phyloP scores from a whole-genome alignment of 352 stramenopile species.

The Globisporangium barbulae region DNA sequence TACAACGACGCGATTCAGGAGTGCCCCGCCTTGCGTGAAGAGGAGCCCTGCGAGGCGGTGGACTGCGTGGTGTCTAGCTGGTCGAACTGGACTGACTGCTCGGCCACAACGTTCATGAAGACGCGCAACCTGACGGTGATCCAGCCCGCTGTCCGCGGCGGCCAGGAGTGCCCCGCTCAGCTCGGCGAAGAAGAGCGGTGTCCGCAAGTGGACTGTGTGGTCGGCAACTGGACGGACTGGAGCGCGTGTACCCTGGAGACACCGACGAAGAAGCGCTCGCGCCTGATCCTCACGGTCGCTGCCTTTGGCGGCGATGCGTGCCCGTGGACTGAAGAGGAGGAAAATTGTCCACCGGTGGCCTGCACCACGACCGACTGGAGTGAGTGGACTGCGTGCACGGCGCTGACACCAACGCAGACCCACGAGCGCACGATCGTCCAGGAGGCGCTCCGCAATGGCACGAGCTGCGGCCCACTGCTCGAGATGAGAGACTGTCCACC shows the following conservation, averaged over 20 bases:
- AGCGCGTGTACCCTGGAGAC: conserved; percentile 28
- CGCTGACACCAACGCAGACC: conserved; percentile 37
- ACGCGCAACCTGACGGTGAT: conserved; percentile 35
- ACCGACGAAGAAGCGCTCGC: conserved; percentile 24
- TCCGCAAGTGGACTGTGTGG: conserved; percentile 29
- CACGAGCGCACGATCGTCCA: conserved; percentile 37
- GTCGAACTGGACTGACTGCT: conserved; percentile 43
- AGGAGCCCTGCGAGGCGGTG: conserved; percentile 38
- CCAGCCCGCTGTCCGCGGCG: conserved; percentile 33
- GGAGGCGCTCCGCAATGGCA: conserved; percentile 31
- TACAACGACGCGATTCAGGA: background rate
- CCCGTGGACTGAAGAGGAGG: conserved; percentile 22
- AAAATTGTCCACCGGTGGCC: conserved; percentile 43
- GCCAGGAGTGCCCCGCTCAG: conserved; percentile 31
- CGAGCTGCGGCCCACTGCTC: conserved; percentile 21
- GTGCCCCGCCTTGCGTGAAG: conserved; percentile 40
- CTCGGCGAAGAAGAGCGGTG: conserved; percentile 37
- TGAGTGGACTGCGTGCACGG: conserved; percentile 43
- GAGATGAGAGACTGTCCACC: conserved; percentile 36
- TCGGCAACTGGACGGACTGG: conserved; percentile 41
- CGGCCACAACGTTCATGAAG: conserved; percentile 32
- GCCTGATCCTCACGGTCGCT: conserved; percentile 20
- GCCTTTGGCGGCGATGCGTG: conserved; percentile 32
- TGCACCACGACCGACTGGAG: conserved; percentile 38
- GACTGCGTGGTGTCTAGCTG: conserved; percentile 55